Evolutionary conservation across 805 yeast species (phyloP).

Genomic region (Candida argentea): DNA sequence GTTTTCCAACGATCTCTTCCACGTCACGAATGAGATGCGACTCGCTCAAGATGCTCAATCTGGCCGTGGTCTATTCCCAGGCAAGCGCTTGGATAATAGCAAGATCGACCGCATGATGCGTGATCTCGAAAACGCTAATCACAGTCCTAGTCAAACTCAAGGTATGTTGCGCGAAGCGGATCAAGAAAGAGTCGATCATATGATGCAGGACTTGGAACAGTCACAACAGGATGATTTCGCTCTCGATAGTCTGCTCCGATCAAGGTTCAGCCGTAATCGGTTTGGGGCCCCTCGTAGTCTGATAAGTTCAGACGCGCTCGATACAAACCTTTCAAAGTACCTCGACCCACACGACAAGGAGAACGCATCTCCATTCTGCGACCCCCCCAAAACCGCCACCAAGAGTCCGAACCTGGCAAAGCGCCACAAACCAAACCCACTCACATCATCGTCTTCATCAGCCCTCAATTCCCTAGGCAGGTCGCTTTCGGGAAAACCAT

Average conservation of each 20-base stretch:
- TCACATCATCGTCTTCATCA: constrained; percentile 3
- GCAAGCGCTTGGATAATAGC: constrained; percentile 18
- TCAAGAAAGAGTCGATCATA: constrained; percentile 17
- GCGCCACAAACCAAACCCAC: background rate
- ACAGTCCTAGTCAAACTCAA: no score
- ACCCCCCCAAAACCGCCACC: background rate
- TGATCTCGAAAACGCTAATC: constrained; percentile 17
- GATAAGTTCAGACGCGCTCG: background rate
- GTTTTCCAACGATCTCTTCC: constrained; percentile 19
- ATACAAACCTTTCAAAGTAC: no score
- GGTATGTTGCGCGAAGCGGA: constrained; percentile 22
- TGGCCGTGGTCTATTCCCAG: constrained; percentile 5
- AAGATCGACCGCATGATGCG: constrained; percentile 28
- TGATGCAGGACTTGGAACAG: no score
- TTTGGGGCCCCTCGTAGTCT: background rate
- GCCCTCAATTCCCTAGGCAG: no score
- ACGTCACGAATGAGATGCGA: constrained; percentile 9
- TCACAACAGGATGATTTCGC: constrained; percentile 15
- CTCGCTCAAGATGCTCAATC: constrained; percentile 2
- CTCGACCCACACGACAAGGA: no score
- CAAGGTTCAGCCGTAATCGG: constrained; percentile 5
- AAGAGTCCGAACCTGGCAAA: background rate
- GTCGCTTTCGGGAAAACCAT: no score
- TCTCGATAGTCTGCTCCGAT: constrained; percentile 26
- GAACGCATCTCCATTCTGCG: background rate